phyloP scores from a whole-genome alignment of 768 basidiomycete species.

The Suillus decipiens region DNA sequence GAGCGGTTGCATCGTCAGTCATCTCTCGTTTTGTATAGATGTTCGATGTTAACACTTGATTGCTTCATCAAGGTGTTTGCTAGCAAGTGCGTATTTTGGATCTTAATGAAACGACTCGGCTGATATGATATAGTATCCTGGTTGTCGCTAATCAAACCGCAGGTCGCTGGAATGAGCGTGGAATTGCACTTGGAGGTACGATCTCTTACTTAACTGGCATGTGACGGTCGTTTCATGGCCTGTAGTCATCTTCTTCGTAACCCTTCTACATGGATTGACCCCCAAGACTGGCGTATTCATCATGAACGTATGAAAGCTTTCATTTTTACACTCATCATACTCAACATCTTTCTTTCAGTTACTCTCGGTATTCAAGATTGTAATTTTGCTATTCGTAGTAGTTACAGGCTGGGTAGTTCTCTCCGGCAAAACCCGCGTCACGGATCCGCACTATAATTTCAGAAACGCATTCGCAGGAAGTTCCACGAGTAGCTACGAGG shows the following conservation, averaged over 20 bases:
- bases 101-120: not conserved
- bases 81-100: slow-evolving; percentile 30
- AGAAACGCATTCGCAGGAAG: slow-evolving; percentile 57
- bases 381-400: slow-evolving; percentile 55
- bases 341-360: slow-evolving; percentile 29
- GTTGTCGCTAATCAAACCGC: slow-evolving; percentile 42
- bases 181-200: slow-evolving; percentile 58
- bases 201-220: not conserved
- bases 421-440: slow-evolving; percentile 54
- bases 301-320: slow-evolving; percentile 49
- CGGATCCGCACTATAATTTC: slow-evolving; percentile 61
- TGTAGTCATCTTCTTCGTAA: slow-evolving; percentile 52
- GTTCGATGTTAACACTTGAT: not conserved
- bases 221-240: not conserved
- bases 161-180: slow-evolving; percentile 52
- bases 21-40: not conserved
- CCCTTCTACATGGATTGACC: slow-evolving; percentile 52
- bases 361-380: slow-evolving; percentile 54
- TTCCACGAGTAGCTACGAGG: slow-evolving; percentile 51
- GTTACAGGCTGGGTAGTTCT: slow-evolving; percentile 64
- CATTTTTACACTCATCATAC: not conserved
- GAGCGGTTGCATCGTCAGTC: slow-evolving; percentile 50
- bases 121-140: slow-evolving; percentile 42
- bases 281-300: slow-evolving; percentile 49
- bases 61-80: slow-evolving; percentile 31